A percentile compares a stretch with the other conserved stretches of the same genome.
phyloP scores from a whole-genome alignment of 73 alveolate genomes.

The Paramecium octaurelia region DNA sequence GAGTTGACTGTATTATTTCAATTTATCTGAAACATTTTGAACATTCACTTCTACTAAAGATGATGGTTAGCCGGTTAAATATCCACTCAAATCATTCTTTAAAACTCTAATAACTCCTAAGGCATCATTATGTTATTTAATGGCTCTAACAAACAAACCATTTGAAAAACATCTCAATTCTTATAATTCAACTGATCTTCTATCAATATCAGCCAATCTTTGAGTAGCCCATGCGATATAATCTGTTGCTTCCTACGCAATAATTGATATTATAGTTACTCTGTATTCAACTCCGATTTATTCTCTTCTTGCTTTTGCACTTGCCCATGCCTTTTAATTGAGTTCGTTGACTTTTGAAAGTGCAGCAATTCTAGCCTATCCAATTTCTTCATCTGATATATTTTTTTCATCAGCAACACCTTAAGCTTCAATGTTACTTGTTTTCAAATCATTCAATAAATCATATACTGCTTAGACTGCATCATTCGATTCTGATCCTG shows the following conservation, averaged over 20 bases:
- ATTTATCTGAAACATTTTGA: constrained; percentile 8
- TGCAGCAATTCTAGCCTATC: constrained; percentile 7
- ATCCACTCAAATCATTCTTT: constrained; percentile 12
- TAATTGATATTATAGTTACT: not conserved
- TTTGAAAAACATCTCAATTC: constrained; percentile 7
- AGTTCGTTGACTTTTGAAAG: constrained; percentile 9
- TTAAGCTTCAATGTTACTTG: constrained; percentile 21
- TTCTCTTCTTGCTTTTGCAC: constrained; percentile 19
- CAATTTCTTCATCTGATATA: constrained; percentile 23
- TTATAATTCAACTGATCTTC: constrained; percentile 32
- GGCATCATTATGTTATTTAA: constrained; percentile 24
- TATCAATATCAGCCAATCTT: constrained; percentile 21
- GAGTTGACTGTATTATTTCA: not conserved
- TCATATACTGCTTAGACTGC: constrained; percentile 35
- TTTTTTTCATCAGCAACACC: constrained; percentile 1
- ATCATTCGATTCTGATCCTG: constrained; percentile 28
- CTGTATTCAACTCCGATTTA: not conserved
- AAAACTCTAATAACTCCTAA: not conserved
- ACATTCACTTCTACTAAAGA: constrained; percentile 10
- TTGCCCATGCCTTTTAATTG: constrained; percentile 7
- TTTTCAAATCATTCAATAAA: constrained; percentile 34
- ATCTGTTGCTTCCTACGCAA: not conserved
- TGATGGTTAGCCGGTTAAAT: constrained; percentile 36
- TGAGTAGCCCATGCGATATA: constrained; percentile 12
- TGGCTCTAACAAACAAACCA: constrained; percentile 25